phyloP scores from a whole-genome alignment of 1,284 basidiomycete genomes.

The Ganoderma leucocontextum region DNA sequence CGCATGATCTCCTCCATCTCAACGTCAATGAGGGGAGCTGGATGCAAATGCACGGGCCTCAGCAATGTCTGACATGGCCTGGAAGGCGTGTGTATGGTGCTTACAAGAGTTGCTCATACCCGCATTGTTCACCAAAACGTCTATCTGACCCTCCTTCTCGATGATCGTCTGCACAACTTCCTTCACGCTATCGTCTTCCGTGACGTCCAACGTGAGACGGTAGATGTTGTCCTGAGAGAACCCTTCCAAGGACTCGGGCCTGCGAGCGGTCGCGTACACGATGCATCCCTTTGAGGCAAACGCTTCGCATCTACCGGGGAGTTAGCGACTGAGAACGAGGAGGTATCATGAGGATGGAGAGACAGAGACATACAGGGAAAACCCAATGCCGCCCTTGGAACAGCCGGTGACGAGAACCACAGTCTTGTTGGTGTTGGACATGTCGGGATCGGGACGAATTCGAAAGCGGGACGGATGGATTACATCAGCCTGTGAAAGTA shows the following conservation, averaged over 20 bases:
- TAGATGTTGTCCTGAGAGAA: constrained; percentile 41
- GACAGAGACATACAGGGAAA: constrained; percentile 60
- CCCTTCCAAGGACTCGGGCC: constrained; percentile 43
- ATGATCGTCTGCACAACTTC: constrained; percentile 38
- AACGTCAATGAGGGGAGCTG: constrained; percentile 71
- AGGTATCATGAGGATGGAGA: not conserved
- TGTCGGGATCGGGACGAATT: not conserved
- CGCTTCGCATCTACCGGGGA: constrained; percentile 42
- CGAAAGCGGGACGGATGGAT: not conserved
- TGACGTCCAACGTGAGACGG: constrained; percentile 42
- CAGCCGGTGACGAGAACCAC: constrained; percentile 77
- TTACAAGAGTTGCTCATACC: constrained; percentile 39
- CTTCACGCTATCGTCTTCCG: constrained; percentile 37
- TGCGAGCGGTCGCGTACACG: constrained; percentile 50
- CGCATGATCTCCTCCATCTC: constrained; percentile 58
- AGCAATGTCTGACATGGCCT: too few relatives aligned
- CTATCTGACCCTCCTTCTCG: constrained; percentile 36
- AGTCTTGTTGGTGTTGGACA: constrained; percentile 19
- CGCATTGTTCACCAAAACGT: constrained; percentile 44
- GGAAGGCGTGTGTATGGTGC: too few relatives aligned
- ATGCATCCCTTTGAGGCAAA: constrained; percentile 44
- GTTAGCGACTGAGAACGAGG: not conserved
- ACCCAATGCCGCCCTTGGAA: constrained; percentile 75
- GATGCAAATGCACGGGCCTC: not conserved
- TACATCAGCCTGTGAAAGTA: not conserved